Base-by-base conservation (phyloP, 1,139 yeast species). In the Sugiyamaella castrensis region DNA sequence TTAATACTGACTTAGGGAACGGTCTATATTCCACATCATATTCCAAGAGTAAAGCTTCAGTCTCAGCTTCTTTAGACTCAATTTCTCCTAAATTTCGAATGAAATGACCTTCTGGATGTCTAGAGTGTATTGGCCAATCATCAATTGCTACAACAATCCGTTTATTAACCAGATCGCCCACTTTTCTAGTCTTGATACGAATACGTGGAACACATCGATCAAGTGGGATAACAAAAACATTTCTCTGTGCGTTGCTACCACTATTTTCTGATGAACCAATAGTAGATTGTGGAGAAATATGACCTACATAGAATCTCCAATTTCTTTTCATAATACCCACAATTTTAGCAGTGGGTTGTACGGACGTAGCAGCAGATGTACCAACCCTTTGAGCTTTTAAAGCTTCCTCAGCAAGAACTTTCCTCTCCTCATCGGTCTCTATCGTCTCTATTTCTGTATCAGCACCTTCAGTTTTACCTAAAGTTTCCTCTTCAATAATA, bases 1-100 rank as follows among this genome's bases (percentile, higher is more conserved):
- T 94, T 63, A 94, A 74, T 0, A 94, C 98, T 51, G 89, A 81
- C 61, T 88, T 88, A 7, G 97, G 84, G 65, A 94, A 94, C 27
- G 98, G 99, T 59, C 97, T 78, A 66, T 89, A 92, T 62, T 92
- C 98, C 30, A 94, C 96, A 65, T 92, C 97, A 66, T 94, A 97
- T 63, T 94, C 98, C 53, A 94, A 72, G 43, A 94, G 71, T 48
- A 94, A 73, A 1, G 98, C 96, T 65, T 94, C 98, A 3, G 97
- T 92, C 70, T 94, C 99, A 1, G 98, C 98, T 60, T 85, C 89
- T 40, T 87, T 87, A 55, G 91, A 82, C 69, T 94, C 98, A 48
- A 91, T 81, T 26, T 80, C 92, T 56, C 99, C 99, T 32, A 94
- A 74, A 37, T 84, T 77, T 60, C 97, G 79, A 2, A 92, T 92